Base-by-base conservation (phyloP, 495 filamentous ascomycete genomes). In the Neurospora sp. region DNA sequence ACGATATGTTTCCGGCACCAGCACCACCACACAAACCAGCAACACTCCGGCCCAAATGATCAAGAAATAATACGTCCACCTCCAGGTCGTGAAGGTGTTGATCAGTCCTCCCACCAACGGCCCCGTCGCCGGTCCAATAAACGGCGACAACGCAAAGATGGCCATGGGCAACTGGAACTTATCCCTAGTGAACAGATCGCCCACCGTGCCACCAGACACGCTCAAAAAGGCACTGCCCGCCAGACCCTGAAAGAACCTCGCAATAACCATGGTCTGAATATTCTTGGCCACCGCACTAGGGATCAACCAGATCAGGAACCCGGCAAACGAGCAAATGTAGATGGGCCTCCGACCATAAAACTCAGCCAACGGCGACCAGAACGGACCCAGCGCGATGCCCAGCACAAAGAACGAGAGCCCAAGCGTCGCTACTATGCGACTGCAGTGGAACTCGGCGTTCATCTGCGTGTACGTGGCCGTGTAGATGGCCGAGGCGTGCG, bases 1-100 rank as follows among this genome's bases (percentile, higher is more conserved):
- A 86, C 92, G 92, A 78, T 97, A 99, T 0, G 96, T 98, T 83
- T 98, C 95, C 2, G 96, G 95, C 3, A 97, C 93, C 31, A 94
- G 85, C 27, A 93, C 77, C 66, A 89, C 76, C 23, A 99, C 89
- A 73, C 86, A 82, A 7, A 83, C 80, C 10, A 94, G 83, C 74
- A 91, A 79, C 35, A 86, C 78, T 10, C 83, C 87, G 3, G 92
- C 86, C 94, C 94, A 97, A 18, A 97, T 97, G 8, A 96, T 78
- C 48, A 97, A 84, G 4, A 84, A 87, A 80, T 95, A 98, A 79
- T 97, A 97, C 5, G 92, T 92, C 95, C 95, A 98, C 44, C 94
- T 86, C 94, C 94, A 97, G 59, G 77, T 85, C 8, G 88, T 89
- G 72, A 89, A 92, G 71, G 91, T 88, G 78, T 96, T 95, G 71